Percentiles rank a stretch among this genome's conserved stretches.
phyloP scores from a whole-genome alignment of 169 alveolate species.

The Eimeria sp. region DNA sequence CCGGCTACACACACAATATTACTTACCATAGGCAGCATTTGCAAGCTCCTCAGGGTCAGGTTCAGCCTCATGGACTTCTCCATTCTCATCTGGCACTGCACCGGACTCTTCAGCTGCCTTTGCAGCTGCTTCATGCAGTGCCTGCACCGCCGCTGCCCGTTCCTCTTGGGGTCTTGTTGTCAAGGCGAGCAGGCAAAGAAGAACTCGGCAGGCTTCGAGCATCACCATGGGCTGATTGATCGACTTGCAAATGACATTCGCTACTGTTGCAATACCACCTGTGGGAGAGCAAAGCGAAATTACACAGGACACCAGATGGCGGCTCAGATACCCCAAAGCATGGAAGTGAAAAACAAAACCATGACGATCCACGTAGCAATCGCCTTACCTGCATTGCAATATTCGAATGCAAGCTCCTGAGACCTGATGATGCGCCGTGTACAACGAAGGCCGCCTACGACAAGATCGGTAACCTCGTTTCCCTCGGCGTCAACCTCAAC shows the following conservation, averaged over 20 bases:
- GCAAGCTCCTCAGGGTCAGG: slow-evolving; percentile 83
- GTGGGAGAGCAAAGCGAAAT: not conserved
- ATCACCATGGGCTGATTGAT: slow-evolving; percentile 92
- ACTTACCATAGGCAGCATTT: slow-evolving; percentile 78
- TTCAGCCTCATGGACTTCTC: slow-evolving; percentile 72
- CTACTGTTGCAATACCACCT: slow-evolving; percentile 93
- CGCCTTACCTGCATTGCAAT: slow-evolving; percentile 88
- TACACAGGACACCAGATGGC: not conserved
- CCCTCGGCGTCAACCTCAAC: slow-evolving; percentile 90
- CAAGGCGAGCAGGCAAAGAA: slow-evolving; percentile 76
- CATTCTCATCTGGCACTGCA: slow-evolving; percentile 75
- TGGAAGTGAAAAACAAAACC: no score
- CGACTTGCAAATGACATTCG: slow-evolving; percentile 89
- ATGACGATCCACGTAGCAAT: not conserved
- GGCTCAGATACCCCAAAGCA: no score
- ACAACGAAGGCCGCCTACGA: slow-evolving; percentile 92
- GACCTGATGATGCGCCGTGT: slow-evolving; percentile 91
- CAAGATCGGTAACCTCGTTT: slow-evolving; percentile 91
- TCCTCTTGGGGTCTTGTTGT: slow-evolving; percentile 79
- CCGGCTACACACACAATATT: not conserved
- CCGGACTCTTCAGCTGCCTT: slow-evolving; percentile 56
- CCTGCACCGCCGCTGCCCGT: slow-evolving; percentile 83
- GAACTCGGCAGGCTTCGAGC: slow-evolving; percentile 90
- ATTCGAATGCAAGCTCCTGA: slow-evolving; percentile 93
- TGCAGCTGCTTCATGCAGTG: slow-evolving; percentile 72